phyloP scores from a whole-genome alignment of 2,329 filamentous ascomycete genomes.

The Alternaria incomplexa region DNA sequence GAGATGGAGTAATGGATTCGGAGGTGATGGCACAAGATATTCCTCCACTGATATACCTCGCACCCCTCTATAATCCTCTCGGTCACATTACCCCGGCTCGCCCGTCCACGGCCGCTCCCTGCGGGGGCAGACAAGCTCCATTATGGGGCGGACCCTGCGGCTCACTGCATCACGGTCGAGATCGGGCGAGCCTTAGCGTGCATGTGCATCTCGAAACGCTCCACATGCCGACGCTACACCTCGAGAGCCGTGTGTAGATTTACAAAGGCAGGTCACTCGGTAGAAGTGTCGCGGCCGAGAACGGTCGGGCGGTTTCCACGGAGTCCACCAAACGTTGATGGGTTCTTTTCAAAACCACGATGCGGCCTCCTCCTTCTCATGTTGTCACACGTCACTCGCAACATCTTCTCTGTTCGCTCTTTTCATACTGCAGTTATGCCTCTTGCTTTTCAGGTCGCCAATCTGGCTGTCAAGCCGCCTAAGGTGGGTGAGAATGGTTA shows the following conservation, averaged over 20 bases:
- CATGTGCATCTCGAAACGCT: background rate
- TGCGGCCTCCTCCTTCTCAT: background rate
- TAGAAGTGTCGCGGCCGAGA: constrained; percentile 6
- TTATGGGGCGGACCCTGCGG: background rate
- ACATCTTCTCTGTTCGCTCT: background rate
- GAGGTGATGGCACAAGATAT: background rate
- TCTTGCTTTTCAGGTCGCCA: constrained; percentile 14
- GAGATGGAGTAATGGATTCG: background rate
- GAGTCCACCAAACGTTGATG: background rate
- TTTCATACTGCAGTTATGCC: background rate
- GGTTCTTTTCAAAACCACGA: constrained; percentile 1
- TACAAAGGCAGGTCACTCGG: background rate
- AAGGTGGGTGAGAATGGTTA: constrained; percentile 15
- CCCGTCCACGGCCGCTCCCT: constrained; percentile 12
- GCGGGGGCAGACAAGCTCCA: background rate
- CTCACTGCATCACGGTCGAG: constrained; percentile 7
- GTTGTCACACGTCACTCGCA: background rate
- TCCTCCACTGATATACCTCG: background rate
- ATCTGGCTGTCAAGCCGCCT: constrained; percentile 11
- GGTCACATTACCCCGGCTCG: background rate
- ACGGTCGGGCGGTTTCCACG: background rate
- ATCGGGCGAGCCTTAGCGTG: constrained; percentile 2
- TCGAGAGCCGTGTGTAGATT: background rate
- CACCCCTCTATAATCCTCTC: background rate
- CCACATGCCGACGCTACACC: constrained; percentile 2